phyloP scores from a whole-genome alignment of 1,284 basidiomycete species.

The Agroathelia rolfsii region DNA sequence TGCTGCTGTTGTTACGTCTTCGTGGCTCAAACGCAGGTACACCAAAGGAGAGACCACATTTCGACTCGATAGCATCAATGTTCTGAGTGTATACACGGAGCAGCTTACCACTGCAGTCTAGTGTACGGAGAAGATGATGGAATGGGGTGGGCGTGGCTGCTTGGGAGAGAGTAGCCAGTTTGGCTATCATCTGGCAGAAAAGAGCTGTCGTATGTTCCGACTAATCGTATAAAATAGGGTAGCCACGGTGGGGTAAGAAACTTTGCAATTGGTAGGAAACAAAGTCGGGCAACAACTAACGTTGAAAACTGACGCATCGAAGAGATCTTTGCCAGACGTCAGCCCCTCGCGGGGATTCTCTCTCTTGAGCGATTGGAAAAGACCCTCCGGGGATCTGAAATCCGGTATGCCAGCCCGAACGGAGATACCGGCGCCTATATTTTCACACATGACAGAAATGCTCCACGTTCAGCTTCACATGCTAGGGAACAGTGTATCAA shows the following conservation, averaged over 20 bases:
- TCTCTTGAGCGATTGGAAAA: conserved; percentile 73
- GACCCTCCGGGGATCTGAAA: conserved; percentile 76
- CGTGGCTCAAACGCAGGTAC: conserved; percentile 47
- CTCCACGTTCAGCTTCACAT: conserved; percentile 9
- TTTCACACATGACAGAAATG: conserved; percentile 3
- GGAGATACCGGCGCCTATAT: conserved; percentile 81
- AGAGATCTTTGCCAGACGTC: conserved; percentile 79
- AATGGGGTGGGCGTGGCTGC: conserved; percentile 77
- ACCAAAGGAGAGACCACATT: conserved; percentile 75
- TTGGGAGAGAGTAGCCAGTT: conserved; percentile 65
- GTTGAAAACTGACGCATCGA: conserved; percentile 84
- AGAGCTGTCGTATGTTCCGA: conserved; percentile 66
- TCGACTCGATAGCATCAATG: conserved; percentile 83
- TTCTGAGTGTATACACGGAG: conserved; percentile 92
- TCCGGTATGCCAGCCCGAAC: conserved; percentile 89
- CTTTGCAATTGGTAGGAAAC: neutral
- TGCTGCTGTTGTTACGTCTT: conserved; percentile 7
- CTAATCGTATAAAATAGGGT: conserved; percentile 21
- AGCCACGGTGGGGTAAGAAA: conserved; percentile 2
- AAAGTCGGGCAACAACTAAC: conserved; percentile 36
- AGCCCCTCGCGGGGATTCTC: conserved; percentile 67
- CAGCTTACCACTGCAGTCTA: conserved; percentile 72
- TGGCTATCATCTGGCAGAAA: conserved; percentile 86
- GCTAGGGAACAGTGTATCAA: conserved; percentile 7
- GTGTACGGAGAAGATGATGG: conserved; percentile 63